A percentile compares a stretch with the other conserved stretches of the same genome.
These are phyloP conservation scores for Kuraishia hungarica DNA, from an alignment of 805 yeast genomes.

Conservation along the genomic window DNA sequence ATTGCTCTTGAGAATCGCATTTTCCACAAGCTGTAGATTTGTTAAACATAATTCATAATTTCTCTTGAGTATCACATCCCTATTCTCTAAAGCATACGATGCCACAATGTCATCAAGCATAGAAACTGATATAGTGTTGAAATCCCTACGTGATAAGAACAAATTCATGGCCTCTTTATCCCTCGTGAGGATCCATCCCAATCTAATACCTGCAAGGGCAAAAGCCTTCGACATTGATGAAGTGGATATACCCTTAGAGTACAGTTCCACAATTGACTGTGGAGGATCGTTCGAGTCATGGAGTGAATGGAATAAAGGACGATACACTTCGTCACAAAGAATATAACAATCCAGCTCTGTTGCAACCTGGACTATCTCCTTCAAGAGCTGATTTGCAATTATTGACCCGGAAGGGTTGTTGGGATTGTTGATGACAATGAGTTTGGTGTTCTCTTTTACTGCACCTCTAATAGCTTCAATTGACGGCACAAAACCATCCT, in stretches of 20 bases:
- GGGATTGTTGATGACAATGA: constrained; percentile 38
- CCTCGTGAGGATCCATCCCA: constrained; percentile 42
- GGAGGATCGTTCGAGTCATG: constrained; percentile 18
- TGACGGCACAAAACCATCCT: constrained; percentile 28
- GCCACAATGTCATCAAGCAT: constrained; percentile 38
- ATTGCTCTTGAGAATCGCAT: constrained; percentile 21
- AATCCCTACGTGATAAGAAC: constrained; percentile 35
- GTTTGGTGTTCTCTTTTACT: constrained; percentile 29
- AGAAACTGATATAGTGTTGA: constrained; percentile 41
- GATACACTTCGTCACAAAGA: constrained; percentile 44
- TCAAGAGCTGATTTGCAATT: constrained; percentile 24
- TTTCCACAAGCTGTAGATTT: constrained; percentile 27
- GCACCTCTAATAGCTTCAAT: constrained; percentile 21
- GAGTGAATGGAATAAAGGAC: constrained; percentile 39
- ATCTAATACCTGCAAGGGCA: constrained; percentile 41
- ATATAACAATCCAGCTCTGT: constrained; percentile 22
- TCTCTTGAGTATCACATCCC: constrained; percentile 25
- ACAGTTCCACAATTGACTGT: constrained; percentile 30
- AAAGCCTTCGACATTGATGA: constrained; percentile 48
- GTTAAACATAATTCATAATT: constrained; percentile 29
- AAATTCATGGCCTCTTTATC: constrained; percentile 21
- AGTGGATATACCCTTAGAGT: constrained; percentile 34
- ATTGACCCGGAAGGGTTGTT: constrained; percentile 39
- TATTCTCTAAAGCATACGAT: constrained; percentile 29
- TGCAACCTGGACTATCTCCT: constrained; percentile 30